phyloP scores from a whole-genome alignment of 2,329 filamentous ascomycete species.

The Polytolypa hystricis region DNA sequence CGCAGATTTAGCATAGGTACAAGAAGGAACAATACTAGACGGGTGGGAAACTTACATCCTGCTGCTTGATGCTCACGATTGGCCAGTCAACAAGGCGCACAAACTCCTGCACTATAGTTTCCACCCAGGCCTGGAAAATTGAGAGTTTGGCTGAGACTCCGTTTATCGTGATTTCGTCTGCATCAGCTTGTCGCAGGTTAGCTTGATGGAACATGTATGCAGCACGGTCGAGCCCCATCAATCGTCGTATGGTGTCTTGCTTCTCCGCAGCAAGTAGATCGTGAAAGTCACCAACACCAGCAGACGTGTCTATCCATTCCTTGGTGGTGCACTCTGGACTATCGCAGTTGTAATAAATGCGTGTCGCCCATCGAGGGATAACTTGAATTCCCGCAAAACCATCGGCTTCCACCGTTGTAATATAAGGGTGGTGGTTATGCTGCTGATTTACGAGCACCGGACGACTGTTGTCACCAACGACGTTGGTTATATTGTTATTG shows the following conservation, averaged over 20 bases:
- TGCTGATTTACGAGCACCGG: slow-evolving; percentile 41
- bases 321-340: slow-evolving; percentile 44
- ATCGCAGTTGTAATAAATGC: slow-evolving; percentile 56
- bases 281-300: slow-evolving; percentile 42
- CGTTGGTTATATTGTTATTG: slow-evolving; percentile 48
- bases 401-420: slow-evolving; percentile 40
- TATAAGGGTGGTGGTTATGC: slow-evolving; percentile 46
- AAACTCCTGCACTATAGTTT: slow-evolving; percentile 44
- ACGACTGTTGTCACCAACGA: slow-evolving; percentile 55
- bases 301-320: slow-evolving; percentile 52
- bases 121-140: slow-evolving; percentile 48
- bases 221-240: slow-evolving; percentile 46
- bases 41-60: slow-evolving; percentile 32
- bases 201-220: slow-evolving; percentile 56
- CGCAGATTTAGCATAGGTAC: not conserved
- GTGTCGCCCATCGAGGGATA: slow-evolving; percentile 49
- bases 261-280: slow-evolving; percentile 42
- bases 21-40: not conserved
- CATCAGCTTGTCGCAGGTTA: slow-evolving; percentile 44
- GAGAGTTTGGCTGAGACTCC: slow-evolving; percentile 37
- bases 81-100: slow-evolving; percentile 44
- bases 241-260: slow-evolving; percentile 44
- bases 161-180: slow-evolving; percentile 39
- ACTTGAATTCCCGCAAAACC: slow-evolving; percentile 47
- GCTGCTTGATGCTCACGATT: slow-evolving; percentile 45